Evolutionary conservation across 306 rosid species (phyloP), one percentile per base, ranked within the genome.

Genomic region (Cyclanthera cordifolia): DNA sequence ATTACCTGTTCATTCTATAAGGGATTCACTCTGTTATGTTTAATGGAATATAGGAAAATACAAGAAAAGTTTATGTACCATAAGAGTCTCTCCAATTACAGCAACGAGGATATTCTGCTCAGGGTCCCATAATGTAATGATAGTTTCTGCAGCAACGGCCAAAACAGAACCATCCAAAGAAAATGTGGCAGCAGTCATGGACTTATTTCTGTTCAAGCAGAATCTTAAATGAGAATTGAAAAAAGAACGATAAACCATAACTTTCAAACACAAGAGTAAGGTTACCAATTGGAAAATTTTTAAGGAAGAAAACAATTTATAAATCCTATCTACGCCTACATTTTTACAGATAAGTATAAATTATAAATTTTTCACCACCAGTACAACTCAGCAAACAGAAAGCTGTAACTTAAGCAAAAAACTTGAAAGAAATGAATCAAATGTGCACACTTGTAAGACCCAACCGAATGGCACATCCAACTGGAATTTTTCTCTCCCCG

Each of bases 381-480:
- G 1, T n/a, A n/a, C n/a, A n/a, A n/a, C n/a, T 48, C 47, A 56
- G 52, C 34, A 39, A 53, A 27, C 30, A 53, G 65, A 52, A 20
- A 23, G 75, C 12, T 24, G 15, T 4, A 19, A 16, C 60, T 54
- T 20, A 76, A 12, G 51, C 75, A 48, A 28, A 82, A 17, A 16
- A 43, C 19, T 57, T 12, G 49, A 50, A 53, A 17, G 45, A 74
- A 70, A 32, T 50, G 59, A 70, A 66, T 55, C 5, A 47, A 55
- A 71, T 47, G 43, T 47, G 43, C 85, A 64, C 87, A 93, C 99
- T 90, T 93, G 82, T 93, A 93, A 79, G 96, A 85, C 53, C 95
- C 99, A 76, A 90, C 85, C 8, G 99, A 90, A n/a, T 86, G 90
- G 74, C 99, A 93, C 84, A 73, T 86, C 99, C 99, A 93, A 65